Base-by-base conservation (phyloP, 139 green algal species). In the Pleodorina starrii region DNA sequence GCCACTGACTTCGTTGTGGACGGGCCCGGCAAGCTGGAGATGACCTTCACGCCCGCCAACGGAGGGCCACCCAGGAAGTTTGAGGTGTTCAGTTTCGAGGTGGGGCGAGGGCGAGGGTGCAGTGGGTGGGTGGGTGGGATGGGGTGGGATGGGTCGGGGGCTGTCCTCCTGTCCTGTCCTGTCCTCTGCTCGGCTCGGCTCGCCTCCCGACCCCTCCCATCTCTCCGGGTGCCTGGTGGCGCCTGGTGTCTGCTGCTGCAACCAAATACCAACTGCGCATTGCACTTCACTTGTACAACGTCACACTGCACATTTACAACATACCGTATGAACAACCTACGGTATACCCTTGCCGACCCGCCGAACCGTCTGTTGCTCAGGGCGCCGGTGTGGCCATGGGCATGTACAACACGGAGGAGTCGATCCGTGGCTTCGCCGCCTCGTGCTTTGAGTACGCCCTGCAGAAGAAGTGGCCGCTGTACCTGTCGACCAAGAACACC, bases 401-500 rank as follows among this genome's bases (percentile, higher is more conserved):
- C 83, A 93, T 98, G 93, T 99, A 98, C 96, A 99, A 99, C 96
- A 99, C 96, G 0, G 96, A 99, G 71, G 96, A 98, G 77, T 96
- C 92, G 75, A 99, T 99, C 90, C 91, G 63, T 66, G 97, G 97
- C 82, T 99, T 99, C 94, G 97, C 97, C 17, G 77, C 95, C 79
- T 50, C 77, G n/a, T 99, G 96, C 91, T 98, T 99, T 91, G 93
- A 98, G 93, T 98, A 97, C 78, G 97, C 97, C 1, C 93, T 98
- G 59, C 82, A 89, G 44, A 95, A 95, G 88, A 88, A 92, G 51
- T 96, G 94, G 95, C 97, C 97, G 16, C 95, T 99, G 25, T 99
- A 99, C 91, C 87, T 99, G 84, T 97, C 93, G 71, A 99, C 97
- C 17, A 99, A 99, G 95, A 99, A 99, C 96, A 99, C 97, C 50